Percentiles rank a stretch among this genome's conserved stretches.
Evolutionary conservation across 2,329 filamentous ascomycete genomes (phyloP).

Genomic region (Metarhizium brunneum): DNA sequence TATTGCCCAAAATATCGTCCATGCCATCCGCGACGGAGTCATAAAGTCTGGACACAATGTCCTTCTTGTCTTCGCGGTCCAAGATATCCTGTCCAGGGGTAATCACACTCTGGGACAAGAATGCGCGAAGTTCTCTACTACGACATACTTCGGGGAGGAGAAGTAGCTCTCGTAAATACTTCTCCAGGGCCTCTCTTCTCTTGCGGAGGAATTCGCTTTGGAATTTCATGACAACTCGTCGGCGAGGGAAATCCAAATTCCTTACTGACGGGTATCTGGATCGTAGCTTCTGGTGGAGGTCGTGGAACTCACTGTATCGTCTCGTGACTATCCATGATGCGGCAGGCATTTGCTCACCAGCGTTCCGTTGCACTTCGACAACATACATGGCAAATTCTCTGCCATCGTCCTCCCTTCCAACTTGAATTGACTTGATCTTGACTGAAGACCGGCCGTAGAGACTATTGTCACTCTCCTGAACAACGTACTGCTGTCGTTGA

Average conservation of each 20-base stretch:
- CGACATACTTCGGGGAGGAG: slow-evolving; percentile 88
- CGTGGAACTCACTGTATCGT: slow-evolving; percentile 93
- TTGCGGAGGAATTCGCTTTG: slow-evolving; percentile 95
- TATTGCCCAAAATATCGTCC: slow-evolving; percentile 95
- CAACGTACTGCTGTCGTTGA: slow-evolving; percentile 91
- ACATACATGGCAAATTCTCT: slow-evolving; percentile 91
- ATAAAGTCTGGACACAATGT: slow-evolving; percentile 91
- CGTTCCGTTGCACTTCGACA: slow-evolving; percentile 81
- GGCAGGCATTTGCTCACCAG: slow-evolving; percentile 93
- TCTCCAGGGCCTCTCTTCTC: slow-evolving; percentile 71
- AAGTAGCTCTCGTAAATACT: slow-evolving; percentile 74
- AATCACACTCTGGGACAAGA: slow-evolving; percentile 81
- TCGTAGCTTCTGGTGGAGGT: slow-evolving; percentile 82
- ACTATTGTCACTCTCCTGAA: slow-evolving; percentile 97
- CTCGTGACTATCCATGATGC: slow-evolving; percentile 89
- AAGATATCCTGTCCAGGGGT: slow-evolving; percentile 49
- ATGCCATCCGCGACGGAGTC: slow-evolving; percentile 96
- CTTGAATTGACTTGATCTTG: slow-evolving; percentile 85
- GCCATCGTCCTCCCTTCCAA: slow-evolving; percentile 84
- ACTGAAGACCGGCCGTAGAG: slow-evolving; percentile 86
- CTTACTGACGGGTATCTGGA: slow-evolving; percentile 79
- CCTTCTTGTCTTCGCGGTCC: slow-evolving; percentile 58
- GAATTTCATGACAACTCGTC: slow-evolving; percentile 90
- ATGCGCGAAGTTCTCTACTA: slow-evolving; percentile 82
- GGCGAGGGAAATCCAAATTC: slow-evolving; percentile 81